Percentiles rank a stretch among this genome's conserved stretches.
Evolutionary conservation across 2,329 filamentous ascomycete genomes (phyloP).

Genomic region (Xylariaceae sp.): DNA sequence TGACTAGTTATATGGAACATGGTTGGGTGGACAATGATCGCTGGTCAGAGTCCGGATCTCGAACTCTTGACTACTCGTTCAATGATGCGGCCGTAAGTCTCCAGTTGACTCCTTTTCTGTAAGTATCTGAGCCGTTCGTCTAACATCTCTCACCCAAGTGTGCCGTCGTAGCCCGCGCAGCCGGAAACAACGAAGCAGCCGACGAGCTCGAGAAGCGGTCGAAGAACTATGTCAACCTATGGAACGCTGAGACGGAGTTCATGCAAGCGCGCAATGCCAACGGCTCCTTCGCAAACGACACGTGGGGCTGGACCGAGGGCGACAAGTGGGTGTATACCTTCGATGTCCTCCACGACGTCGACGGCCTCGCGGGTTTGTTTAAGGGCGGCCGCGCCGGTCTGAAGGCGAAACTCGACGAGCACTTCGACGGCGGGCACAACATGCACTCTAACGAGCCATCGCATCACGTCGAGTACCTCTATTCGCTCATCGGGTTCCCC

Average conservation of each 20-base stretch:
- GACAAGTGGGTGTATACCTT: constrained; percentile 48
- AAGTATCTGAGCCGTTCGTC: background rate
- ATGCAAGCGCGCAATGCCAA: constrained; percentile 45
- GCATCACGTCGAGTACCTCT: constrained; percentile 43
- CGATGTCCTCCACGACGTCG: constrained; percentile 42
- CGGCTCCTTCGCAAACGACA: constrained; percentile 38
- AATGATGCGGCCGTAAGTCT: constrained; percentile 36
- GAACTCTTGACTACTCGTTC: constrained; percentile 44
- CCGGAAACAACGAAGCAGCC: constrained; percentile 32
- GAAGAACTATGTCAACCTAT: constrained; percentile 38
- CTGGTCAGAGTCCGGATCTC: constrained; percentile 42
- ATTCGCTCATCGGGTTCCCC: constrained; percentile 39
- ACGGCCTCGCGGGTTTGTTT: constrained; percentile 38
- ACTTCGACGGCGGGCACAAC: constrained; percentile 42
- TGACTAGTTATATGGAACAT: constrained; percentile 39
- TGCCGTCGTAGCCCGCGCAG: constrained; percentile 36
- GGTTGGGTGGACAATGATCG: constrained; percentile 44
- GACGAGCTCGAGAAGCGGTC: constrained; percentile 33
- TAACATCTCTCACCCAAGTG: constrained; percentile 21
- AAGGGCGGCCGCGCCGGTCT: constrained; percentile 32
- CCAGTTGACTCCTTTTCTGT: background rate
- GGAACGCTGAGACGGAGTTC: constrained; percentile 39
- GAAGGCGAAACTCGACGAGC: constrained; percentile 39
- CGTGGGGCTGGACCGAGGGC: constrained; percentile 45
- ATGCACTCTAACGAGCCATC: constrained; percentile 44